Base-by-base conservation (phyloP, 2,329 filamentous ascomycete genomes). In the Fusarium sublunatum region DNA sequence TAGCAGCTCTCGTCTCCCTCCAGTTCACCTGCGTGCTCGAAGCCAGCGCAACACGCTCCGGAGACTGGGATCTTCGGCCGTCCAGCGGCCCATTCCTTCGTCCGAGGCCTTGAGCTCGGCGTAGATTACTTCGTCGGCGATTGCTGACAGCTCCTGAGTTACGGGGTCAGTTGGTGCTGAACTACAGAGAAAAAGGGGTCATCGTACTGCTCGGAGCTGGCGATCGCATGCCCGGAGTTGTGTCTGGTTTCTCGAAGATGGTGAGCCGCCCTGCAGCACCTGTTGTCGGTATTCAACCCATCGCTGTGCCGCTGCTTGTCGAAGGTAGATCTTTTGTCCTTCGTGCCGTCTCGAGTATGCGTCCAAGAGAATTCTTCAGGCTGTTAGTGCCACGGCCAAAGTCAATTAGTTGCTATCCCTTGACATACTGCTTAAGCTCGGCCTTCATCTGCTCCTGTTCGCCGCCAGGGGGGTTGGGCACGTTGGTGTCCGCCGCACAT, bases 281-380 rank as follows among this genome's bases (percentile, higher is more conserved):
- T 78, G 73, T 34, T 83, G 80, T 55, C 86, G 80, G 71, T 79
- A 81, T 57, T 82, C 78, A 56, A 88, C 73, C 86, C 87, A 89
- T 66, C 81, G 76, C 73, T 86, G 84, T 32, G 84, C 86, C 26
- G 85, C 86, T 25, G 77, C 78, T 71, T 89, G 87, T 31, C 86
- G 81, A 55, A 86, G 77, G 65, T 85, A 87, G 65, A 89, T 89
- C 77, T 88, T 89, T 65, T 87, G 86, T 26, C 78, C 86, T 69
- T 88, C 84, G 73, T 89, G 87, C 47, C 87, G 80, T 66, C 87
- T 81, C 8, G 86, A 79, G 67, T 82, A 86, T 22, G 86, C 84
- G 67, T 89, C 87, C 36, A 89, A 78, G 44, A 83, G 76, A 55
- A 88, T 80, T 68, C 86, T 87, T 58, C 13, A 34, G 41, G 34